Percentiles rank a stretch among this genome's conserved stretches.
Conservation (phyloP, 2,329 filamentous ascomycete genomes). For the Fusarium sp. region DNA sequence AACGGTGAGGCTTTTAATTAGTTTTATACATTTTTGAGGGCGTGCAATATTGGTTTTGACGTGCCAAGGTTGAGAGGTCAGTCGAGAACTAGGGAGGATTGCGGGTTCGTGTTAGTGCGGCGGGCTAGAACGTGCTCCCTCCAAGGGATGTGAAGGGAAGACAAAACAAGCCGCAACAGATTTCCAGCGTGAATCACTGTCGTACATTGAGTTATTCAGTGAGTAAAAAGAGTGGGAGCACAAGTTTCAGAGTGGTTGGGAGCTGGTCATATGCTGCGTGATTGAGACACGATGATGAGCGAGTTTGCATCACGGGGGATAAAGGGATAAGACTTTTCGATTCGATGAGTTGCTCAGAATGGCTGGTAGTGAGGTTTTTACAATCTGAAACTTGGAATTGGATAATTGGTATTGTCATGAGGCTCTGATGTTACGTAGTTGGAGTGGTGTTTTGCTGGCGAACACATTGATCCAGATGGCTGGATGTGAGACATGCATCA, state of each 20-base stretch:
- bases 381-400: accelerated
- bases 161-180: neutral
- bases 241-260: neutral
- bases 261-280: neutral
- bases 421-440: neutral
- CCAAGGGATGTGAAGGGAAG: neutral
- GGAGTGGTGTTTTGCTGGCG: neutral
- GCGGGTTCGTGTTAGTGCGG: conserved; percentile 16
- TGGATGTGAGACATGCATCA: conserved; percentile 20
- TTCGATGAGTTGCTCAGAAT: neutral
- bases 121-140: conserved; percentile 9
- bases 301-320: neutral
- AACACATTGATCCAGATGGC: conserved; percentile 7
- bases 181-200: neutral
- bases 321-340: neutral
- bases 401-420: neutral
- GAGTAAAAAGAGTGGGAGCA: accelerated
- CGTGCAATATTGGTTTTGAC: neutral
- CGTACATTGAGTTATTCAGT: neutral
- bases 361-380: neutral
- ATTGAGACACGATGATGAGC: neutral
- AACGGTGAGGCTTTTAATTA: neutral
- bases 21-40: conserved; percentile 18
- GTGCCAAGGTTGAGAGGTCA: conserved; percentile 7
- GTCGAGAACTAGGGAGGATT: conserved; percentile 28